Evolutionary conservation across 345 rosid species (phyloP), one percentile per base, ranked within the genome.

Genomic region (Jatropha curcas): DNA sequence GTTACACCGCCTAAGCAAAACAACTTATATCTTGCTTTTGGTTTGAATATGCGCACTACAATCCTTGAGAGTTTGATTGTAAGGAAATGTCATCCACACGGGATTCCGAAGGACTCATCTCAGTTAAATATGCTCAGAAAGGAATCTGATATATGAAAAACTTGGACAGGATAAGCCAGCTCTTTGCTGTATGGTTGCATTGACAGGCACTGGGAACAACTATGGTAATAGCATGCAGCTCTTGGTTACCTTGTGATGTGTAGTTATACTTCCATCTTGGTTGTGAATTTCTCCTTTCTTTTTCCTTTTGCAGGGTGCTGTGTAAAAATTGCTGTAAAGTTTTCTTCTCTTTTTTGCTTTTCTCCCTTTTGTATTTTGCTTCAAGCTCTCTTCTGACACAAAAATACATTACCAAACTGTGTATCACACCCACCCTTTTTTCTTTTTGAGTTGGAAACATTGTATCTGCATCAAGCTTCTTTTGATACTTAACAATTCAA

Each of bases 311-410:
- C 4, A 28, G 71, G 71, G 72, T 72, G 66, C 67, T 22, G 14
- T 76, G 73, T 72, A 81, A 68, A 85, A 76, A 81, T 67, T 30
- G 52, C 73, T 79, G 82, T 79, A 83, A 78, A 80, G 82, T 46
- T 59, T 62, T 57, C 58, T 7, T 35, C 43, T 50, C 24, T 48
- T 22, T 24, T 59, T 22, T 22, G 12, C 22, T 27, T 13, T 16
- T 34, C 20, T 65, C 22, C 14, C 56, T n/a, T 51, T 57, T 62
- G 24, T 59, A 7, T 46, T 55, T 34, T 62, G 70, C 57, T 77
- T 71, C 65, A 39, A 70, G 57, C 52, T 79, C 73, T 58, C 4
- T 55, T 52, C 71, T 63, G 68, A 80, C 74, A 74, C 64, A 43
- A 58, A 58, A 65, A 60, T 59, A 79, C 67, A 17, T 70, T 41